Evolutionary conservation across 2,329 filamentous ascomycete genomes (phyloP), one percentile per base, ranked within the genome.

Genomic region (Coniochaeta prunicola): DNA sequence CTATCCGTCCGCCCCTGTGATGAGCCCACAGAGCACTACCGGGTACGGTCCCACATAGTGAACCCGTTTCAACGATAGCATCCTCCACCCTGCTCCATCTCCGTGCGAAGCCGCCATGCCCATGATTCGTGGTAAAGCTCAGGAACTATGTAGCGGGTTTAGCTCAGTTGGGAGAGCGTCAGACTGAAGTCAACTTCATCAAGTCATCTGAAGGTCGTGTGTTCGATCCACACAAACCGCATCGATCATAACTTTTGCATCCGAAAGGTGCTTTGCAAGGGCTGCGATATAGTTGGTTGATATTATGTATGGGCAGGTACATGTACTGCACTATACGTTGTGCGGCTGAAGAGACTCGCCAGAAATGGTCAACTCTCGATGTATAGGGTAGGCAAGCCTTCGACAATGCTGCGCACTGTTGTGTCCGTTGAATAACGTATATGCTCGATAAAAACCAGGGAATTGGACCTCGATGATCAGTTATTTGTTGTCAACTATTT

Each of bases 141-240:
- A 12, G 10, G 10, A 50, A 3, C 10, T 30, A 50, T 50, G 21
- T 6, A 30, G 45, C 45, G 45, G 45, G 45, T 50, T 50, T 50
- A 50, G 45, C 45, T 50, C 45, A 50, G 45, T 50, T 50, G 45
- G 45, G 45, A 50, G 45, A 50, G 45, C 45, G 45, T 50, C 45
- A 50, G 45, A 50, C 45, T 50, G 45, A 50, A 50, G 45, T 50
- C 45, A 50, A 50, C 45, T 50, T 50, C 45, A 50, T 50, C 45
- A 50, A 17, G 9, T 30, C 45, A 50, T 50, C 45, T 50, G 45
- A 50, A 50, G 45, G 45, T 50, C 45, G 45, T 50, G 45, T 50
- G 45, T 50, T 50, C 45, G 45, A 50, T 50, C 45, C 45, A 50
- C 45, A 50, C 45, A 50, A 50, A 50, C 45, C 45, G 45, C 45